Percentiles rank a stretch among this genome's conserved stretches.
Conservation (phyloP, 1,284 basidiomycete genomes). For the Chalciporus sp. region DNA sequence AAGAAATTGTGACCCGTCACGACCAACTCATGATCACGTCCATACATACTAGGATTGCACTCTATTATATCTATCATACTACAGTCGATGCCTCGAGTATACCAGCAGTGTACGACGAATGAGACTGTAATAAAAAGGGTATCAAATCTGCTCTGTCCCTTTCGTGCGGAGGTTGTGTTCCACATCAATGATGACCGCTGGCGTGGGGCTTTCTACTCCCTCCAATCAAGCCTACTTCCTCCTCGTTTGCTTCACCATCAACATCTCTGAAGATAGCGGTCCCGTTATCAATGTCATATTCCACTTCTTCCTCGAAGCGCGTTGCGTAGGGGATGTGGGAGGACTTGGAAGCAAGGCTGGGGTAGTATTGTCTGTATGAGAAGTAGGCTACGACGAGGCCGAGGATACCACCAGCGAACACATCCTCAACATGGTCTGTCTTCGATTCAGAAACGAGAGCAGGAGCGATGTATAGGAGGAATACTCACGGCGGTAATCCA, state of each 20-base stretch:
- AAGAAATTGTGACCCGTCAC: background rate
- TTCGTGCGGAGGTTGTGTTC: background rate
- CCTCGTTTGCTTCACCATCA: constrained; percentile 31
- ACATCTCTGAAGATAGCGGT: constrained; percentile 8
- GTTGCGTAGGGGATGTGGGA: constrained; percentile 53
- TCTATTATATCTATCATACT: background rate
- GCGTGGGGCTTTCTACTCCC: constrained; percentile 13
- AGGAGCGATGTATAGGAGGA: background rate
- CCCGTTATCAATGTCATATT: background rate
- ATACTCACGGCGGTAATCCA: constrained; percentile 66
- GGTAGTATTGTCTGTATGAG: constrained; percentile 50
- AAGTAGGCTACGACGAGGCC: constrained; percentile 52
- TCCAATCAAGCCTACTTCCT: constrained; percentile 35
- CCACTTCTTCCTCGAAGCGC: constrained; percentile 26
- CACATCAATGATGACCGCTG: background rate
- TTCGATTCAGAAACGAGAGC: background rate
- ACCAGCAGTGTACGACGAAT: background rate
- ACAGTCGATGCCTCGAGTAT: background rate
- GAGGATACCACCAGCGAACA: constrained; percentile 53
- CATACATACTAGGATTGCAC: background rate
- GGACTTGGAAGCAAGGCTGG: constrained; percentile 31
- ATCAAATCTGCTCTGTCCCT: background rate
- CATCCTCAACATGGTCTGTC: constrained; percentile 56
- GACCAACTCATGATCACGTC: background rate
- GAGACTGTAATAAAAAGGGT: background rate